A percentile compares a stretch with the other conserved stretches of the same genome.
These are phyloP conservation scores for Ustilago lituana DNA, from an alignment of 1,284 basidiomycete species.

Conservation along the genomic window DNA sequence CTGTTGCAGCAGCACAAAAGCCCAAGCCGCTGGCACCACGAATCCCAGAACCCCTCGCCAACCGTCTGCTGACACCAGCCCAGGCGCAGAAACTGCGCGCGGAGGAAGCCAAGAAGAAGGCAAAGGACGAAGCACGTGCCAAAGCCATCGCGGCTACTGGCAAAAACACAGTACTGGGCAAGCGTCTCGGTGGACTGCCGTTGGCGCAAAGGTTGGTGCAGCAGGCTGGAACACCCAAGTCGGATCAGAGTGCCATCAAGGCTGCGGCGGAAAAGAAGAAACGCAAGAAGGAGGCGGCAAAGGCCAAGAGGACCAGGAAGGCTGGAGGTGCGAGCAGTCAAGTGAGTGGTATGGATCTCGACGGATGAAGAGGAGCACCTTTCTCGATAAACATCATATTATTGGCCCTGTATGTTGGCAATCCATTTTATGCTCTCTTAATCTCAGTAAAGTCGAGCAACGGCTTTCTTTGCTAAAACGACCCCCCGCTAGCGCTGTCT, in stretches of 20 bases:
- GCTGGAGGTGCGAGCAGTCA: neutral
- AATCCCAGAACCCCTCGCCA: conserved; percentile 44
- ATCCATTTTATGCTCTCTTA: no score
- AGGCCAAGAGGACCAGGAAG: conserved; percentile 28
- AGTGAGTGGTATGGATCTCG: conserved; percentile 30
- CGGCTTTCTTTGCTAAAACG: no score
- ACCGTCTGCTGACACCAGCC: conserved; percentile 42
- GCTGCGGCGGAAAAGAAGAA: conserved; percentile 49
- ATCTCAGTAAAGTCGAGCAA: no score
- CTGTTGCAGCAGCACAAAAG: conserved; percentile 6
- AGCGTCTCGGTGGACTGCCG: conserved; percentile 38
- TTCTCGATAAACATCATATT: no score
- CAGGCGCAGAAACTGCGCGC: conserved; percentile 46
- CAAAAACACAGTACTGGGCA: conserved; percentile 38
- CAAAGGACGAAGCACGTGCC: conserved; percentile 25
- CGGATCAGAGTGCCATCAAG: conserved; percentile 26
- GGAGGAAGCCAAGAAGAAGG: conserved; percentile 50
- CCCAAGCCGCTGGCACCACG: conserved; percentile 32
- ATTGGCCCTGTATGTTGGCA: no score
- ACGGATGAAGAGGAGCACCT: conserved; percentile 13
- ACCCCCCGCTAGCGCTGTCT: no score
- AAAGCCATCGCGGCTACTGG: conserved; percentile 33
- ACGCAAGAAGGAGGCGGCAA: conserved; percentile 30
- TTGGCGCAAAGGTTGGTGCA: conserved; percentile 43
- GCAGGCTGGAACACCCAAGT: conserved; percentile 46